Percentiles rank a stretch among this genome's conserved stretches.
phyloP scores from a whole-genome alignment of 2,329 filamentous ascomycete species.

The Sporothrix dimorphospora region DNA sequence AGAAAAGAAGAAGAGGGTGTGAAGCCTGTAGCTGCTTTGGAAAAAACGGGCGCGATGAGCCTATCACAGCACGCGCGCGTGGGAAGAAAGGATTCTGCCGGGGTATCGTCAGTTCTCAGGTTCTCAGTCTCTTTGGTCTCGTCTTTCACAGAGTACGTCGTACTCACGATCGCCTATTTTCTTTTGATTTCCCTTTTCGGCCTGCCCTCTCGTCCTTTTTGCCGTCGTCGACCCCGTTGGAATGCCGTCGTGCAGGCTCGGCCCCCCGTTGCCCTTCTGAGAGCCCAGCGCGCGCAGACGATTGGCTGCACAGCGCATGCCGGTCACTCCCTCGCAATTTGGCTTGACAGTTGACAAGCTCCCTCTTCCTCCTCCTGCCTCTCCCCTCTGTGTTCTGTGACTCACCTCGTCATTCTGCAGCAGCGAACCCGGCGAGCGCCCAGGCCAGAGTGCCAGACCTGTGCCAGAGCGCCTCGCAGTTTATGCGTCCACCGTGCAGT shows the following conservation, averaged over 20 bases:
- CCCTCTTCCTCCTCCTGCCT: neutral
- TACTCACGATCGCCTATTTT: conserved; percentile 14
- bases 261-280: neutral
- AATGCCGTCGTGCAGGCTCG: conserved; percentile 14
- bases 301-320: conserved; percentile 18
- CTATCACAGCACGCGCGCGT: conserved; percentile 14
- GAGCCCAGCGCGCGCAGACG: neutral
- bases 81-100: neutral
- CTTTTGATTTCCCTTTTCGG: neutral
- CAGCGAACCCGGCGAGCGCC: neutral
- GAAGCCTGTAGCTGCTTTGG: conserved; percentile 19
- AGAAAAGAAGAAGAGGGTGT: conserved; percentile 18
- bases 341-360: neutral
- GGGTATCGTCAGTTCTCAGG: conserved; percentile 6
- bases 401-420: conserved; percentile 18
- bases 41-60: neutral
- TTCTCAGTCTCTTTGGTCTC: neutral
- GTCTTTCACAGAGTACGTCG: no score
- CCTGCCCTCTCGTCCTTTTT: neutral
- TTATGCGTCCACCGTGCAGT: neutral
- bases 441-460: neutral
- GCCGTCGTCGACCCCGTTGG: neutral
- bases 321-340: conserved; percentile 20
- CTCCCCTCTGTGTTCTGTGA: neutral
- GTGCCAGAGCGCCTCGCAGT: conserved; percentile 1